Evolutionary conservation across 1,284 basidiomycete genomes (phyloP), one percentile per base, ranked within the genome.

Genomic region (Ustilago curta): DNA sequence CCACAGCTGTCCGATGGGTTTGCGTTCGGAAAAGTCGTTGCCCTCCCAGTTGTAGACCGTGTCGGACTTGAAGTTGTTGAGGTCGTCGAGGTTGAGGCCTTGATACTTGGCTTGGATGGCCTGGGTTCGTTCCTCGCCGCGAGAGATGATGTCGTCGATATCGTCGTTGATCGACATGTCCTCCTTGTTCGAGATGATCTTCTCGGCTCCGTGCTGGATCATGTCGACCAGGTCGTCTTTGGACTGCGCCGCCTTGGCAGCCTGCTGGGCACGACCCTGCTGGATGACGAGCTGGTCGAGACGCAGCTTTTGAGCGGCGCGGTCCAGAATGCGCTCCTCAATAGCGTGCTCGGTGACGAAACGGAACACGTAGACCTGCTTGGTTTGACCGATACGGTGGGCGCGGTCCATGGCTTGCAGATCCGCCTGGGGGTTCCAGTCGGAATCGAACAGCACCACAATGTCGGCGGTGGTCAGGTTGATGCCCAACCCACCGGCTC

Each of bases 351-450:
- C 95, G 0, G 97, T 98, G 79, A 99, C 93, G 85, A 99, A 98
- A 27, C 96, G 89, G 88, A 95, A 99, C 1, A 99, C 97, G 82
- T 96, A 97, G 19, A 98, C 96, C 86, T 99, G 96, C 86, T 98
- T 98, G 53, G 93, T 98, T 87, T 98, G 97, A 2, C 96, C 96
- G 72, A 99, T 98, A 78, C 96, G 93, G 87, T 99, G 96, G 0
- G 96, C 96, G 75, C 96, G 93, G 85, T 99, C 96, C 97, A 99
- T 98, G 7, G 97, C 97, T 85, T 99, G 97, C 60, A 99, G 85
- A 87, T 99, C 97, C 4, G 96, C 96, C 86, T 99, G 96, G 1
- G 97, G 96, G 85, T 99, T 99, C 96, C 96, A 99, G 86, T 99
- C 97, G 73, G 91, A 93, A 84, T 99, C 97, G 78, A 98, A 99